Conservation (phyloP, 495 filamentous ascomycete genomes). For the Recurvomyces mirabilis region DNA sequence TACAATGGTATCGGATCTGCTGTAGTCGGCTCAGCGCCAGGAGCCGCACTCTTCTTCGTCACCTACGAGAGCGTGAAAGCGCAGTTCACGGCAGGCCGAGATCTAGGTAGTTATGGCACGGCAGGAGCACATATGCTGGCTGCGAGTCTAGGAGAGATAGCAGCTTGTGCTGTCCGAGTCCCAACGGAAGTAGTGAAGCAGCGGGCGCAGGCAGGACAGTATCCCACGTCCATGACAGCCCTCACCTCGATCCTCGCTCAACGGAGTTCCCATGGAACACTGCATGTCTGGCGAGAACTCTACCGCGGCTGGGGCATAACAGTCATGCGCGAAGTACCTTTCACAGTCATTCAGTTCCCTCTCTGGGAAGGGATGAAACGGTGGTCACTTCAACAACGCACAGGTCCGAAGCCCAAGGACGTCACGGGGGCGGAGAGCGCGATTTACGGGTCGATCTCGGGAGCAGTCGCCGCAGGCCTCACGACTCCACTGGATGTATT, state of each 20-base stretch:
- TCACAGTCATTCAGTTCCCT: slow-evolving; percentile 93
- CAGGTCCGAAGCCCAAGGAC: slow-evolving; percentile 23
- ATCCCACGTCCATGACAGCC: slow-evolving; percentile 48
- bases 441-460: slow-evolving; percentile 71
- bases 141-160: slow-evolving; percentile 80
- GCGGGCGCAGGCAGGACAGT: slow-evolving; percentile 76
- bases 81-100: neutral
- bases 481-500: slow-evolving; percentile 94
- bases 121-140: slow-evolving; percentile 65
- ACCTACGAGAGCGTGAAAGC: slow-evolving; percentile 79
- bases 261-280: slow-evolving; percentile 31
- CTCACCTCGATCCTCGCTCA: slow-evolving; percentile 57
- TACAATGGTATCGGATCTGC: slow-evolving; percentile 60
- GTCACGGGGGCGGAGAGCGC: slow-evolving; percentile 70
- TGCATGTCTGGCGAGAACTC: slow-evolving; percentile 63
- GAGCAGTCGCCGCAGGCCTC: slow-evolving; percentile 73
- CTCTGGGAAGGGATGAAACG: slow-evolving; percentile 88
- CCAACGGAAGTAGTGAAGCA: slow-evolving; percentile 97
- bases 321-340: slow-evolving; percentile 90
- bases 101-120: slow-evolving; percentile 17
- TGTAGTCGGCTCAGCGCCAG: slow-evolving; percentile 84
- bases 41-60: slow-evolving; percentile 96
- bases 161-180: slow-evolving; percentile 83
- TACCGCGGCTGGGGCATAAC: slow-evolving; percentile 88
- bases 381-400: slow-evolving; percentile 4